Evolutionary conservation across 2,329 filamentous ascomycete species (phyloP), one percentile per base, ranked within the genome.

Genomic region (Curvularia lunata): DNA sequence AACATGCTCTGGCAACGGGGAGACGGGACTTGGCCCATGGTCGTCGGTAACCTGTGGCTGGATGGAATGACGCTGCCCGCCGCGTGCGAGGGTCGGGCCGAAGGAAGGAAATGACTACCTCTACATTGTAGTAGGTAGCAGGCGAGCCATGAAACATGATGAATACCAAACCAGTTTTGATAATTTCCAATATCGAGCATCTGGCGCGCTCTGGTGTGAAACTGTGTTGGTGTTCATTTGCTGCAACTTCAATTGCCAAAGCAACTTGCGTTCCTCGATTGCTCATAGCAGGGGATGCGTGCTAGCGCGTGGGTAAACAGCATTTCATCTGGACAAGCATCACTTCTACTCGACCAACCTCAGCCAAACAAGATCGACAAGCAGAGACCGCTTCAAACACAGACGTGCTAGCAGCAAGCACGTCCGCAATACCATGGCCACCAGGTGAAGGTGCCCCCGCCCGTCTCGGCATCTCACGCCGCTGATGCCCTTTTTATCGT

Each of bases 271-370:
- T 21, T 28, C 16, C 19, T 25, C 21, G 18, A 51, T 41, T 5
- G 25, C 19, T 23, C 18, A 32, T 9, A 30, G 30, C 43, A 46
- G 34, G 48, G 37, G 55, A 46, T 64, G 42, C 49, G 38, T 51
- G 50, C 52, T 38, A 52, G 59, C 40, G 64, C 32, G 37, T 64
- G 67, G 68, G 62, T 67, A 66, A 68, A 62, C 55, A 45, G 32
- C 58, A 42, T 47, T 18, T 18, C 49, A 45, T 32, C 30, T 50
- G 38, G 43, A 43, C 53, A 47, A 52, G 37, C 52, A 18, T 53
- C 30, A 30, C 30, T 59, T 62, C 58, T 62, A 23, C 12, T 59
- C 60, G 59, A 64, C 61, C 61, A 66, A 56, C 55, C 57, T 50
- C 53, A 52, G 45, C 56, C 52, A 60, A 52, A 52, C 58, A 47